Evolutionary conservation across 2,329 filamentous ascomycete genomes (phyloP).

Genomic region (Periglandula ipomoeae): DNA sequence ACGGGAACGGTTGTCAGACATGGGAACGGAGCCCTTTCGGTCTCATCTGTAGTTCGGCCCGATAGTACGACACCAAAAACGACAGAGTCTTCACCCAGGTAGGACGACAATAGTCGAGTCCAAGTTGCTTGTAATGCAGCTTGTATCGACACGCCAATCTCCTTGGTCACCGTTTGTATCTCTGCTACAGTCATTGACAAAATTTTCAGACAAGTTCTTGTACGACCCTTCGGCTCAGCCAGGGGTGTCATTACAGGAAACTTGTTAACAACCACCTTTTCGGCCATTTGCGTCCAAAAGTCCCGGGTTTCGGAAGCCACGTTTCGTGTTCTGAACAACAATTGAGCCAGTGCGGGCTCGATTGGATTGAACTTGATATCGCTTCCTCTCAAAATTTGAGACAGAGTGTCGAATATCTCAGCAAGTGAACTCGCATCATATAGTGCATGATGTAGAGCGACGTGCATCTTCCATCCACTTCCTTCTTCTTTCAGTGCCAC

Average conservation of each 20-base stretch:
- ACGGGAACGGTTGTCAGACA: constrained; percentile 77
- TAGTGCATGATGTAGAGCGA: constrained; percentile 66
- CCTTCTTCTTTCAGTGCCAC: constrained; percentile 36
- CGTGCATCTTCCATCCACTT: constrained; percentile 24
- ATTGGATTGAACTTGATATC: constrained; percentile 15
- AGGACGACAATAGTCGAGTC: constrained; percentile 64
- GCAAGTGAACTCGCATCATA: constrained; percentile 75
- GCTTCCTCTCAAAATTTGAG: constrained; percentile 16
- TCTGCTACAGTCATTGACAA: constrained; percentile 30
- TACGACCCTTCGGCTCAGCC: constrained; percentile 22
- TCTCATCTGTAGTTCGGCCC: constrained; percentile 55
- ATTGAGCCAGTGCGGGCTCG: constrained; percentile 28
- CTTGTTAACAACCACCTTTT: constrained; percentile 48
- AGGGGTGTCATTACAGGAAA: constrained; percentile 71
- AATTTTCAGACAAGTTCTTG: constrained; percentile 22
- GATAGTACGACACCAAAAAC: constrained; percentile 77
- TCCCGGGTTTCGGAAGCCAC: constrained; percentile 25
- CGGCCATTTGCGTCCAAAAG: constrained; percentile 56
- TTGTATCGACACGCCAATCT: constrained; percentile 62
- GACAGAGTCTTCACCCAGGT: constrained; percentile 64
- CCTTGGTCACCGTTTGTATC: constrained; percentile 48
- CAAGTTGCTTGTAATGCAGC: constrained; percentile 69
- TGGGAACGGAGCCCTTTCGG: constrained; percentile 57
- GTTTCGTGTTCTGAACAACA: constrained; percentile 26
- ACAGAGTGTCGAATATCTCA: constrained; percentile 53